These are phyloP conservation scores for Plasmopara halstedii DNA, from an alignment of 352 stramenopile genomes.

Conservation along the genomic window DNA sequence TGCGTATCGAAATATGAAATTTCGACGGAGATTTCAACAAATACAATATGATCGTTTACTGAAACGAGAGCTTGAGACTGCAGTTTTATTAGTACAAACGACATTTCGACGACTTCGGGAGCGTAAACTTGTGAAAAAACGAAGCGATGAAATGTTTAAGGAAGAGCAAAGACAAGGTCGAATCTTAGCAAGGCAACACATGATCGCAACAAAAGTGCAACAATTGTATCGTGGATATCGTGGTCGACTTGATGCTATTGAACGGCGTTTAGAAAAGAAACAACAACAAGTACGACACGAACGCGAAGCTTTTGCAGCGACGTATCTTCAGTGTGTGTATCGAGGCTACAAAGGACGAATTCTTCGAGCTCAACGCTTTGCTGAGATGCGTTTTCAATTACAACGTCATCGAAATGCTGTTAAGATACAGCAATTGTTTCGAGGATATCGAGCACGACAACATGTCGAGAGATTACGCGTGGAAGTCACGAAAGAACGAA, in stretches of 20 bases:
- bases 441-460: conserved; percentile 42
- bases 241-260: conserved; percentile 37
- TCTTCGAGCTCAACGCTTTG: conserved; percentile 32
- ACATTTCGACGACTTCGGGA: conserved; percentile 60
- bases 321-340: conserved; percentile 73
- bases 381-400: conserved; percentile 41
- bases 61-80: conserved; percentile 43
- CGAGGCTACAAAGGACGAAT: conserved; percentile 54
- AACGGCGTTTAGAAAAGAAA: conserved; percentile 43
- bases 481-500: conserved; percentile 29
- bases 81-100: conserved; percentile 67
- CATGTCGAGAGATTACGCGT: conserved; percentile 30
- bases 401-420: conserved; percentile 40
- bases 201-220: conserved; percentile 66
- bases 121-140: conserved; percentile 29
- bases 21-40: conserved; percentile 43
- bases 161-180: conserved; percentile 45
- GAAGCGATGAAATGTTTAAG: conserved; percentile 37
- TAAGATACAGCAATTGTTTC: conserved; percentile 65
- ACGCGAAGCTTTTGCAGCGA: conserved; percentile 31
- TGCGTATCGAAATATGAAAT: conserved; percentile 42
- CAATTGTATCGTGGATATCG: conserved; percentile 56
- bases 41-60: conserved; percentile 48
- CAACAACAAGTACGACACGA: conserved; percentile 35
- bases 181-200: conserved; percentile 44